Conservation (phyloP, 352 stramenopile species). For the Blastocystis sp. region DNA sequence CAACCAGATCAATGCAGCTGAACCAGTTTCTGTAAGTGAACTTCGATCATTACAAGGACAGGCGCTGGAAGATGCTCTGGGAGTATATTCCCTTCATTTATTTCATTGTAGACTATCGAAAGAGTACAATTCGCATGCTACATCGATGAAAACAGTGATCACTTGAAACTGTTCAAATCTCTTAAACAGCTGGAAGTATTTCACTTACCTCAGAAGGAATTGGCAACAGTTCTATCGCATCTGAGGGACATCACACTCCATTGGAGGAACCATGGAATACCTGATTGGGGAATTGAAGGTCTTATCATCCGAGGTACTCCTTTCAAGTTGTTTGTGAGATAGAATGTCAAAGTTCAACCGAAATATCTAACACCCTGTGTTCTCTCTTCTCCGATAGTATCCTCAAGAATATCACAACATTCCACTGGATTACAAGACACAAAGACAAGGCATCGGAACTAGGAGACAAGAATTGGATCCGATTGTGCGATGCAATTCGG, state of each 20-base stretch:
- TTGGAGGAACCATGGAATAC: conserved; percentile 6
- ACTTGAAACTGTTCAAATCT: conserved; percentile 24
- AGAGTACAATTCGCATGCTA: conserved; percentile 42
- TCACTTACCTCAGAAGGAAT: conserved; percentile 14
- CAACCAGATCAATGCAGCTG: conserved; percentile 30
- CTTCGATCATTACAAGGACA: conserved; percentile 38
- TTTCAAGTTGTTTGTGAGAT: neutral
- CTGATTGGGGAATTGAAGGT: conserved; percentile 31
- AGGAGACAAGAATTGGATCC: conserved; percentile 23
- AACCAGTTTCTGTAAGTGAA: conserved; percentile 25
- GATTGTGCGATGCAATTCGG: conserved; percentile 23
- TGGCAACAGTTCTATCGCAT: neutral
- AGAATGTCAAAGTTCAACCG: conserved; percentile 37
- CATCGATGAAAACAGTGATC: neutral
- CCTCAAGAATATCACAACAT: conserved; percentile 12
- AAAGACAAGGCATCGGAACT: conserved; percentile 15
- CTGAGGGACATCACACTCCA: conserved; percentile 16
- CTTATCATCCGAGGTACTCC: conserved; percentile 6
- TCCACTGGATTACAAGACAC: conserved; percentile 44
- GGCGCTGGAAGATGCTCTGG: neutral
- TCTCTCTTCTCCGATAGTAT: neutral
- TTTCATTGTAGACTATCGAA: neutral
- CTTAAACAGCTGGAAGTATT: conserved; percentile 41
- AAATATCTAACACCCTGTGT: conserved; percentile 6
- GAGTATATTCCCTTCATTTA: neutral